Evolutionary conservation across 345 rosid species (phyloP).

Genomic region (Hibiscus mutabilis): DNA sequence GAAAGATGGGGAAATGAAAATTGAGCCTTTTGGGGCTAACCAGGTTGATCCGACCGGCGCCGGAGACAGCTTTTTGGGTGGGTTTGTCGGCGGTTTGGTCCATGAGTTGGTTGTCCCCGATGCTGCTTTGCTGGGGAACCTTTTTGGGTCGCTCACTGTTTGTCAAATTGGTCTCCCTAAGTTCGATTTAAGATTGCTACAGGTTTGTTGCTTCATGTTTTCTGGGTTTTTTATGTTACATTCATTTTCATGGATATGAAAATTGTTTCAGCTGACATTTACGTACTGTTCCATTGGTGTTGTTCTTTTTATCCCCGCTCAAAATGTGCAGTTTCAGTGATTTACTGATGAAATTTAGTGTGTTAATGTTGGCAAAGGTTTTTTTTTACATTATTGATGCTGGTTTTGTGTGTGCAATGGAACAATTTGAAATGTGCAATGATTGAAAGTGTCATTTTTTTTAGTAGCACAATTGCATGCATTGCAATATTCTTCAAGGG

Average conservation of each 20-base stretch:
- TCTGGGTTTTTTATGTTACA: background rate
- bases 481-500: background rate
- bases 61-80: slow-evolving; percentile 88
- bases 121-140: slow-evolving; percentile 87
- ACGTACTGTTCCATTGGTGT: background rate
- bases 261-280: slow-evolving; percentile 1
- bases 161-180: slow-evolving; percentile 81
- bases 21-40: slow-evolving; percentile 58
- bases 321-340: background rate
- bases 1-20: slow-evolving; percentile 43
- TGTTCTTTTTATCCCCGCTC: background rate
- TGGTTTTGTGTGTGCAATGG: background rate
- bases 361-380: background rate
- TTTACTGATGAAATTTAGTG: background rate
- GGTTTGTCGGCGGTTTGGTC: slow-evolving; percentile 70
- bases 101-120: slow-evolving; percentile 73
- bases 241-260: background rate
- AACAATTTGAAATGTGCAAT: background rate
- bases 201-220: slow-evolving; percentile 37
- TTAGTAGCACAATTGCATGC: background rate
- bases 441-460: background rate
- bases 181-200: slow-evolving; percentile 51
- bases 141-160: slow-evolving; percentile 89
- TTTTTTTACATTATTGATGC: background rate
- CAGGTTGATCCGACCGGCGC: slow-evolving; percentile 98